phyloP scores from a whole-genome alignment of 2,329 filamentous ascomycete genomes.

The Tolypocladium endophyticum region DNA sequence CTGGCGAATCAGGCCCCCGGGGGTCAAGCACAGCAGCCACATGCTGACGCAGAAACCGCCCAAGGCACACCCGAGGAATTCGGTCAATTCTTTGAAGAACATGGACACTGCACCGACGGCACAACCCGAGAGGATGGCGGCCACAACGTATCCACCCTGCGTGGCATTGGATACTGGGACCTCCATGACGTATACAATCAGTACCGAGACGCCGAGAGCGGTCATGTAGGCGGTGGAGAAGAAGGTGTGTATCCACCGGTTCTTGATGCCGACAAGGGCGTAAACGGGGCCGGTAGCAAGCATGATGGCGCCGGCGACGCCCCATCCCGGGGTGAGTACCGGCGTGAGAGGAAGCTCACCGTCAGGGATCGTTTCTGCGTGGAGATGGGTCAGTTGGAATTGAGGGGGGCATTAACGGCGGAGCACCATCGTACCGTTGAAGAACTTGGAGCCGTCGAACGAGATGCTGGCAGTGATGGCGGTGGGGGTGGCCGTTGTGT shows the following conservation, averaged over 20 bases:
- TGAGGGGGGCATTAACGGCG: constrained; percentile 1
- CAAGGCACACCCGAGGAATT: constrained; percentile 71
- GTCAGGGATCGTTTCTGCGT: constrained; percentile 31
- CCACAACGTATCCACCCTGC: constrained; percentile 81
- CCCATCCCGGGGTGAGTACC: constrained; percentile 68
- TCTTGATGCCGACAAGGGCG: constrained; percentile 72
- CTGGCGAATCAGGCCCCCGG: constrained; percentile 61
- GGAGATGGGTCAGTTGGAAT: constrained; percentile 1
- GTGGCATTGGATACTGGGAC: constrained; percentile 63
- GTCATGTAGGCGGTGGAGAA: constrained; percentile 67
- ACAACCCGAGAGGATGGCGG: constrained; percentile 59
- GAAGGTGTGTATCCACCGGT: constrained; percentile 67
- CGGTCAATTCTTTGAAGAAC: constrained; percentile 74
- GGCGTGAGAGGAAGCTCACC: constrained; percentile 62
- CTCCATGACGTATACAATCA: constrained; percentile 84
- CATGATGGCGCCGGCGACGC: constrained; percentile 67
- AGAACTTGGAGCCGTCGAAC: constrained; percentile 18
- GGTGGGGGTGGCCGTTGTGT: background rate
- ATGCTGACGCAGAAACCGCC: constrained; percentile 79
- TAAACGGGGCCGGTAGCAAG: constrained; percentile 62
- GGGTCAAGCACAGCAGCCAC: constrained; percentile 76
- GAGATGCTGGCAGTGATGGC: constrained; percentile 7
- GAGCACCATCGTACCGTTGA: constrained; percentile 19
- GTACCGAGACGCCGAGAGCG: constrained; percentile 63
- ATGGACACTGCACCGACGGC: constrained; percentile 64